A percentile compares a stretch with the other conserved stretches of the same genome.
These are phyloP conservation scores for Sabuloglossum arenarium DNA, from an alignment of 495 filamentous ascomycete genomes.

Conservation along the genomic window DNA sequence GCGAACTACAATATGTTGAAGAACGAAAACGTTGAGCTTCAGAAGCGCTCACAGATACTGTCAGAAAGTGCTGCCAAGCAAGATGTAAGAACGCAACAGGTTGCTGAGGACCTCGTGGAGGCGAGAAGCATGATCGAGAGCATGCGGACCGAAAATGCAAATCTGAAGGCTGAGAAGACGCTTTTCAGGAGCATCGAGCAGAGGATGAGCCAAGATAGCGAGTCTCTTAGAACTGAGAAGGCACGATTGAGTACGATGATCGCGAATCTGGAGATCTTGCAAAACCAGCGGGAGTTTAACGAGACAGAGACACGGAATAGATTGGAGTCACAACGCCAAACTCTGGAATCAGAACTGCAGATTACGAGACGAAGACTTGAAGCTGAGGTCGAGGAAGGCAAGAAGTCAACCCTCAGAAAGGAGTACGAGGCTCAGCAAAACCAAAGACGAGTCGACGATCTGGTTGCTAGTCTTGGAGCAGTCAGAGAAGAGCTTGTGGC, in stretches of 20 bases:
- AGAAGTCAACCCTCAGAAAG: conserved; percentile 56
- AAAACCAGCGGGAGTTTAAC: conserved; percentile 73
- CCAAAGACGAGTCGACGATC: conserved; percentile 76
- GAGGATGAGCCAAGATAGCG: conserved; percentile 67
- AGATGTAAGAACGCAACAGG: conserved; percentile 73
- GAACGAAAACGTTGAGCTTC: conserved; percentile 63
- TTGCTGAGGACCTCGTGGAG: conserved; percentile 83
- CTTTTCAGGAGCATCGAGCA: conserved; percentile 84
- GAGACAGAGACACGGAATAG: conserved; percentile 64
- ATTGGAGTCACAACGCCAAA: conserved; percentile 54
- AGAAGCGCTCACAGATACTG: conserved; percentile 52
- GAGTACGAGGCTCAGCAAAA: conserved; percentile 74
- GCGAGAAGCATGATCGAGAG: conserved; percentile 62
- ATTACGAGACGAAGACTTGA: conserved; percentile 64
- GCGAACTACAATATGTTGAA: conserved; percentile 66
- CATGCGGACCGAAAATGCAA: conserved; percentile 74
- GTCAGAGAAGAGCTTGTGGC: conserved; percentile 66
- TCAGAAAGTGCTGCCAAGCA: conserved; percentile 73
- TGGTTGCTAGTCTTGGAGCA: conserved; percentile 53
- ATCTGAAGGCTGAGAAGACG: conserved; percentile 80
- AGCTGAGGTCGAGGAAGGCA: conserved; percentile 62
- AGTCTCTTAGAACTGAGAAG: conserved; percentile 63
- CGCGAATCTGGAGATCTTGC: conserved; percentile 58
- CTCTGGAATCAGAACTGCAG: conserved; percentile 54
- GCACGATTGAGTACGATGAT: conserved; percentile 59